Base-by-base conservation (phyloP, 208 protist species). In the Wallacemonas sp. region DNA sequence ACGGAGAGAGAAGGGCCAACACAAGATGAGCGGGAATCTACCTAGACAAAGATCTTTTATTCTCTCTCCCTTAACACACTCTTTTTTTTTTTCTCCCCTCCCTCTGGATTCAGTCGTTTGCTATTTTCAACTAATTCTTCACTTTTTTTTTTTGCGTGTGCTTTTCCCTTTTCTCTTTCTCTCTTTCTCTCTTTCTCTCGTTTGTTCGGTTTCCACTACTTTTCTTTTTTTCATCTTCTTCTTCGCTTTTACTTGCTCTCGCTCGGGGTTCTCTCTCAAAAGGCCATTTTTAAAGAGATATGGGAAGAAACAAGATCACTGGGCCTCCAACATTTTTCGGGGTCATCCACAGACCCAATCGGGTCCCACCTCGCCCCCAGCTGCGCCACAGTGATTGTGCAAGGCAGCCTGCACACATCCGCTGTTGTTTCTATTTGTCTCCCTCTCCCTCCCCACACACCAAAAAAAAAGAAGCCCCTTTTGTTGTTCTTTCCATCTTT, bases 61-160 rank as follows among this genome's bases (percentile, higher is more conserved):
- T 68, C 38, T 2, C 27, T 30, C 43, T 47, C 32, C 12, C 46
- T 65, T 19, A 19, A 57, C 52, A 39, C 44, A 38, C 9, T 48
- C 32, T 23, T 34, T 68, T 33, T 43, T 60, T 68, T 58, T 21
- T 2, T n/a, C 8, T 39, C 27, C 60, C n/a, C n/a, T n/a, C n/a
- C n/a, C n/a, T n/a, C n/a, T n/a, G n/a, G 21, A 46, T 68, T 65
- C 65, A 61, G 32, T 63, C 17, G n/a, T 36, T 39, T 64, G 29
- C 32, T 43, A n/a, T 23, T 58, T 34, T 70, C 33, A 58, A 3
- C 29, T 65, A 43, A 67, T 26, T 77, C 38, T 57, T 67, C 68
- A 52, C 58, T 63, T 29, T 72, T 49, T 60, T 23, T 30, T 19
- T 58, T 72, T 72, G n/a, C n/a, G n/a, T n/a, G n/a, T n/a, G n/a